Evolutionary conservation across 2,329 filamentous ascomycete genomes (phyloP), one percentile per base, ranked within the genome.

Genomic region (Colletotrichum paranaense): DNA sequence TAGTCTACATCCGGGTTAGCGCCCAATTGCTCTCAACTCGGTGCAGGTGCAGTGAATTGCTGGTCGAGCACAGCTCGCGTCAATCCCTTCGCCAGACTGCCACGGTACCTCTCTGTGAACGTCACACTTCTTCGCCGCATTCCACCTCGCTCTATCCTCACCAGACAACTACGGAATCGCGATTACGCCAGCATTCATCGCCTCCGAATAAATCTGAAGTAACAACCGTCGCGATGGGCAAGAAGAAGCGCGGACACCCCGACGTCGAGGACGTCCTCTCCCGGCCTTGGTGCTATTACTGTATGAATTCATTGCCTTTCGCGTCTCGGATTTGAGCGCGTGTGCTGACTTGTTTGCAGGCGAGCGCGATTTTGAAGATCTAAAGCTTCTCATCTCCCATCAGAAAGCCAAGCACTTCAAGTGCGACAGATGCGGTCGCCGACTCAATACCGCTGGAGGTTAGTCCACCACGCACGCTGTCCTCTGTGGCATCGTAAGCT

Each of bases 341-440:
- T 30, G 26, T 67, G 58, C 74, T 80, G 70, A 79, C 81, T 79
- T 53, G 16, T 24, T 42, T 22, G 3, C 68, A 92, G 90, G 90
- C 84, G 97, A 99, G 85, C 94, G 96, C 86, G 96, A 98, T 85
- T 99, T 98, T 82, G 95, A 98, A 83, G 97, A 99, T 82, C 84
- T 98, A 59, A 98, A 98, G 87, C 95, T 98, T 78, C 91, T 99
- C 76, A 97, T 98, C 78, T 95, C 94, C 71, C 97, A 99, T 83
- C 97, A 98, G 81, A 98, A 98, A 82, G 95, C 96, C n/a, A 98
- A 98, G 85, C 97, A 99, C 84, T 98, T 98, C 88, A 98, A 98
- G 84, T 99, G 97, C 85, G 94, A 98, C 78, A 88, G 93, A 85
- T 99, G 97, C 82, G 92, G 92, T 66, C 91, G 97, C 76, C 90